Evolutionary conservation across 108 stramenopile genomes (phyloP), one percentile per base, ranked within the genome.

Genomic region (Cyclostephanos tholiformis): DNA sequence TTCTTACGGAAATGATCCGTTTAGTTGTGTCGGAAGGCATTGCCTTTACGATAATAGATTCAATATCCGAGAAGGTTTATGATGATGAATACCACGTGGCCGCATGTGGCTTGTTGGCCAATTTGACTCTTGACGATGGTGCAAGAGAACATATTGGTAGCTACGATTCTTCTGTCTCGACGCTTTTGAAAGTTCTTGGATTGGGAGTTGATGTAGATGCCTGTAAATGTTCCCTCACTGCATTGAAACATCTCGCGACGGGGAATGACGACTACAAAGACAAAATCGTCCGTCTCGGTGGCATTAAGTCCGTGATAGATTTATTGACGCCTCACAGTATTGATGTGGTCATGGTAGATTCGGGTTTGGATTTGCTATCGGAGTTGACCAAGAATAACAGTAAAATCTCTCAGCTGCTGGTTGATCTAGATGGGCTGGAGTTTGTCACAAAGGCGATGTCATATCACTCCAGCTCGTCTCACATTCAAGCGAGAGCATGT

Each of bases 91-190:
- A 73, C 51, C 22, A 61, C 14, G 76, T 53, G 22, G 65, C 76
- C 23, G 81, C 81, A 26, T 74, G 81, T 52, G 81, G 81, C 17
- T 43, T 72, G 22, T 36, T 82, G 13, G 52, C 71, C 0, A 82
- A 77, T 43, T 44, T 82, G 29, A 76, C 76, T 22, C 51, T 82
- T 20, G 57, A 77, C 61, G 72, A 77, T 39, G 48, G 38, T 11
- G 71, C 72, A 17, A 71, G 71, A 14, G 22, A 44, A 16, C 56
- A 35, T n/a, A 75, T 82, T 46, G 68, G 71, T 5, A 51, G 74
- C 27, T 74, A 81, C 35, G 38, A 61, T 3, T 13, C 22, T 53
- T 74, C 53, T 11, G 55, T 51, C 14, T 63, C 22, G 57, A 61
- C 52, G 38, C 44, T 72, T 9, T 72, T 74, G 22, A 52, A 63